phyloP scores from a whole-genome alignment of 169 alveolate species.

The Babesia ovis region DNA sequence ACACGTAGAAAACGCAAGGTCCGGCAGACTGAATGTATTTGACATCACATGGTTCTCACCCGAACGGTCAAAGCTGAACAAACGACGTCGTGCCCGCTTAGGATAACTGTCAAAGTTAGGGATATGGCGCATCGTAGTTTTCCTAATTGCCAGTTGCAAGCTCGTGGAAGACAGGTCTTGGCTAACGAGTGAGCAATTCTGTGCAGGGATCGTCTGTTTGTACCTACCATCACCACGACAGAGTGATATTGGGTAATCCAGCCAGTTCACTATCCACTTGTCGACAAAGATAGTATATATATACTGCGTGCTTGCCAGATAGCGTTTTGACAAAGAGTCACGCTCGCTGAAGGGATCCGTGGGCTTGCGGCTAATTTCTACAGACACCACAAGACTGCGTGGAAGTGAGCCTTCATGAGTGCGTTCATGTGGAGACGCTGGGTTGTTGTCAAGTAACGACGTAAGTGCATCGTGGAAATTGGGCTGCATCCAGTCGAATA shows the following conservation, averaged over 20 bases:
- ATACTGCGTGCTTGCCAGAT: conserved; percentile 57
- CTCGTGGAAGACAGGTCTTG: conserved; percentile 57
- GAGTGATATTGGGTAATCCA: conserved; percentile 57
- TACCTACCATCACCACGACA: conserved; percentile 64
- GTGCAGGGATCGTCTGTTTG: conserved; percentile 60
- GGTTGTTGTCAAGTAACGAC: neutral
- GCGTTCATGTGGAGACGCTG: neutral
- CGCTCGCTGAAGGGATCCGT: conserved; percentile 55
- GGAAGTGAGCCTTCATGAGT: conserved; percentile 13
- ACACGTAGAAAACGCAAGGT: conserved; percentile 56
- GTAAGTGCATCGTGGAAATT: conserved; percentile 3
- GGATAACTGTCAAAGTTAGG: conserved; percentile 41
- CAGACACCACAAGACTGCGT: conserved; percentile 33
- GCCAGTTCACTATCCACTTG: conserved; percentile 67
- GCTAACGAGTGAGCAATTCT: conserved; percentile 48
- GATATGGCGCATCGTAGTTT: conserved; percentile 36
- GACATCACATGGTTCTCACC: conserved; percentile 49
- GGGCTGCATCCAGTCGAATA: conserved; percentile 59
- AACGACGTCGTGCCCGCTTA: conserved; percentile 13
- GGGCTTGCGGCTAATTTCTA: conserved; percentile 48
- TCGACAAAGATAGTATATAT: conserved; percentile 54
- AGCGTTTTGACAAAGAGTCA: conserved; percentile 27
- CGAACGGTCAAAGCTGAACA: conserved; percentile 32
- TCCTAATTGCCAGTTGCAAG: conserved; percentile 58
- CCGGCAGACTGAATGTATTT: conserved; percentile 54